Percentiles rank a stretch among this genome's conserved stretches.
Evolutionary conservation across 169 alveolate species (phyloP).

Genomic region (Fabrea salina): DNA sequence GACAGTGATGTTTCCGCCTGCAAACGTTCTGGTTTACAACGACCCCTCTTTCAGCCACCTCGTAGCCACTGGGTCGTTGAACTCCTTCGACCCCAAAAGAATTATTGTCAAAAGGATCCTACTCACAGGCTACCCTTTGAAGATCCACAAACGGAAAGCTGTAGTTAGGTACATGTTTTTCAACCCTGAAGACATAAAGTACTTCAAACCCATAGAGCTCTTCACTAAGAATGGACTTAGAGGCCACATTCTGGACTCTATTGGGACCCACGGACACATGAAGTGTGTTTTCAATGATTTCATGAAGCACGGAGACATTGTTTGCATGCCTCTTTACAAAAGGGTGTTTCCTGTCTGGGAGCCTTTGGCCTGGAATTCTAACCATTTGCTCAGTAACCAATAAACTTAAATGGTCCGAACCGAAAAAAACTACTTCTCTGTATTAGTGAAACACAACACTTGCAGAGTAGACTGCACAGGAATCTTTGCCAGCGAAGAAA

Average conservation of each 20-base stretch:
- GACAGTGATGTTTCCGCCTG: conserved; percentile 76
- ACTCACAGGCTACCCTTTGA: conserved; percentile 95
- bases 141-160: conserved; percentile 94
- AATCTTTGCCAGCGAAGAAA: too few species aligned
- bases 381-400: too few species aligned
- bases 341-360: conserved; percentile 92
- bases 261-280: conserved; percentile 99
- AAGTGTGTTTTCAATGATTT: conserved; percentile 95
- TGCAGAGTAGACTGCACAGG: too few species aligned
- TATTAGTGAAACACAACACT: too few species aligned
- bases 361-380: conserved; percentile 72
- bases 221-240: conserved; percentile 95
- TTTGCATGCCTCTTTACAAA: conserved; percentile 90
- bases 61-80: conserved; percentile 88
- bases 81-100: conserved; percentile 90
- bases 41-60: conserved; percentile 46
- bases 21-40: conserved; percentile 65
- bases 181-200: conserved; percentile 94
- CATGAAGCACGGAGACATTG: conserved; percentile 94
- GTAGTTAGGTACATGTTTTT: conserved; percentile 97
- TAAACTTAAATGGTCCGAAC: too few species aligned
- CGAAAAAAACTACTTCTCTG: too few species aligned
- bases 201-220: conserved; percentile 96
- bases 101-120: conserved; percentile 94
- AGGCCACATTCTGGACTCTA: conserved; percentile 95